Evolutionary conservation across 768 basidiomycete genomes (phyloP), one percentile per base, ranked within the genome.

Genomic region (Auriscalpium vulgare): DNA sequence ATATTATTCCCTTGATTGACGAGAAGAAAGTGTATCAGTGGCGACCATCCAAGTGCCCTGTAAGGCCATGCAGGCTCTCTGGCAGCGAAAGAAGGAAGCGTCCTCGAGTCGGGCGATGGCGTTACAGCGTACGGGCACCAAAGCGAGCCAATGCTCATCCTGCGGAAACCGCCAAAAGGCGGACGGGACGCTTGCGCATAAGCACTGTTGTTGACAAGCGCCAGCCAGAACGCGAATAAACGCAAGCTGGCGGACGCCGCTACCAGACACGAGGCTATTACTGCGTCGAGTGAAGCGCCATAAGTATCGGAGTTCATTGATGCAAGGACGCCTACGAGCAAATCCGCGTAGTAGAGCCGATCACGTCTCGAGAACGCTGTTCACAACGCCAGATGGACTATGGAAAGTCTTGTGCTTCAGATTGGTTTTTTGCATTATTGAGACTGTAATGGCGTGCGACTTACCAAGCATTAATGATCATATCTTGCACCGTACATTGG

Each of bases 401-500:
- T 79, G 73, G 69, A 69, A 2, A 75, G 74, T 40, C 55, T 64
- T 0, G 74, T 78, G 0, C 63, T 76, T 53, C 73, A 74, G 54
- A 64, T 65, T 21, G 69, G n/a, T n/a, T n/a, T n/a, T n/a, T n/a
- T n/a, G n/a, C n/a, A n/a, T n/a, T n/a, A n/a, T n/a, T n/a, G 69
- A 0, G 65, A 71, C 46, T 63, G 63, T 50, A 71, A 71, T 51
- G 67, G 61, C 0, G 65, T 0, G 76, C 76, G 0, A 78, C 75
- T 0, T 76, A 72, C 62, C 75, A 78, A 56, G 60, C 73, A 0
- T 49, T 77, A 0, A 78, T 78, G 73, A 76, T 53, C 65, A 75
- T 50, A 64, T 77, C 1, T 72, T 73, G 59, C 53, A 0, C 56
- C 61, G 1, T 66, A 62, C 52, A 65, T 73, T 10, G 67, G 68